A percentile compares a stretch with the other conserved stretches of the same genome.
phyloP scores from a whole-genome alignment of 306 rosid genomes.

The Rosa lucieae region DNA sequence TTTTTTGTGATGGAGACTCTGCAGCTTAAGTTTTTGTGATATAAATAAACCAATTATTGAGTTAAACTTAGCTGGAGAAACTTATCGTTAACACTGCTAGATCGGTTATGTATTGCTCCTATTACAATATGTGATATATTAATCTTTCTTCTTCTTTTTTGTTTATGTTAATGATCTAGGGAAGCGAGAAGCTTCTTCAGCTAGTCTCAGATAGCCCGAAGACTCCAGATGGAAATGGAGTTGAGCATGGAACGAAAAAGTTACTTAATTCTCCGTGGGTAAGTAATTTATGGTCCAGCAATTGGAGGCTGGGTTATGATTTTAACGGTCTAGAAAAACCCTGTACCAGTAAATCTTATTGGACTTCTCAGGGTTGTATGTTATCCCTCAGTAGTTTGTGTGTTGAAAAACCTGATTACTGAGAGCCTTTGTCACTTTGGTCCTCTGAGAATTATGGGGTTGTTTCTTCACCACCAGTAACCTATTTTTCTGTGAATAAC shows the following conservation, averaged over 20 bases:
- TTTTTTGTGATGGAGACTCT: conserved; percentile 19
- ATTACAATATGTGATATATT: not conserved
- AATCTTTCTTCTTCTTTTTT: conserved; percentile 16
- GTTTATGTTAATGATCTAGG: conserved; percentile 42
- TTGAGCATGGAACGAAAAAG: conserved; percentile 30
- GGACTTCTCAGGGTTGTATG: not conserved
- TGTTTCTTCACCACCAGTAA: not conserved
- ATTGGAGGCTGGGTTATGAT: not conserved
- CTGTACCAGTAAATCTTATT: not conserved
- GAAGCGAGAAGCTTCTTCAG: conserved; percentile 81
- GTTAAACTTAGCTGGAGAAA: not conserved
- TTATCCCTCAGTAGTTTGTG: not conserved
- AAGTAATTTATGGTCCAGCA: conserved; percentile 32
- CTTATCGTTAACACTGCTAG: not conserved
- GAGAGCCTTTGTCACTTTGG: not conserved
- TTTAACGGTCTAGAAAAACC: not conserved
- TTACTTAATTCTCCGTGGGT: conserved; percentile 44
- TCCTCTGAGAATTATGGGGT: not conserved
- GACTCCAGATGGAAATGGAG: conserved; percentile 31
- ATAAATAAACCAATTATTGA: not conserved
- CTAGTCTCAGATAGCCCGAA: conserved; percentile 57
- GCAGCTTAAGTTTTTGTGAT: conserved; percentile 13
- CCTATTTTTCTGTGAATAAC: not conserved
- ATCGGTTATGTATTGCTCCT: not conserved
- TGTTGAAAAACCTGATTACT: not conserved